A percentile compares a stretch with the other conserved stretches of the same genome.
These are phyloP conservation scores for Penicillium malachiteum DNA, from an alignment of 495 filamentous ascomycete species.

Conservation along the genomic window DNA sequence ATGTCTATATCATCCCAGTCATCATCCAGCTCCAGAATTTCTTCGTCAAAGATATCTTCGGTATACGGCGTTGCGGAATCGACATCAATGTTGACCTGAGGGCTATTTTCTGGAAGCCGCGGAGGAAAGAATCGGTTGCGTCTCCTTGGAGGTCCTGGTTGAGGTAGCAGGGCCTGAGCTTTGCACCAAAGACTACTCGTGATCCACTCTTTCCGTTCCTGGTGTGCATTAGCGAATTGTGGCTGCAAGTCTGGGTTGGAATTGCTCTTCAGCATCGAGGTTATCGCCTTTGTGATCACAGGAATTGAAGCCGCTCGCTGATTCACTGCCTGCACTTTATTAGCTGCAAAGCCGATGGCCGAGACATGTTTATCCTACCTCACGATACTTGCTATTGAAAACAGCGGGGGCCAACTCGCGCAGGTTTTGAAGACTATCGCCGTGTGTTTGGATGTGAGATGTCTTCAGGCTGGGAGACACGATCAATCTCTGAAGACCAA, in stretches of 20 bases:
- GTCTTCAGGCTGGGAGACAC: slow-evolving; percentile 5
- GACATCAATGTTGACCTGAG: background rate
- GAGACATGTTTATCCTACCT: slow-evolving; percentile 20
- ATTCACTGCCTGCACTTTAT: slow-evolving; percentile 30
- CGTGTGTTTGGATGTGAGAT: slow-evolving; percentile 4
- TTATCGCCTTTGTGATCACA: slow-evolving; percentile 34
- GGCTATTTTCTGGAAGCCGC: background rate
- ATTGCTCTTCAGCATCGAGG: slow-evolving; percentile 27
- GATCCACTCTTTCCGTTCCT: background rate
- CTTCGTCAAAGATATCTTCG: background rate
- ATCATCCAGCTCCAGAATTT: background rate
- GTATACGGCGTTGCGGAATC: background rate
- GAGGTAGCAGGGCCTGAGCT: background rate
- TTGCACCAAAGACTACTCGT: background rate
- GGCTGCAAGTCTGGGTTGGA: slow-evolving; percentile 2
- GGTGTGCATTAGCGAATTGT: background rate
- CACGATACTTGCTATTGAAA: slow-evolving; percentile 36
- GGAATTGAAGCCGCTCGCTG: slow-evolving; percentile 37
- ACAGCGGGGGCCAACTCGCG: slow-evolving; percentile 30
- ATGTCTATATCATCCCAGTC: background rate
- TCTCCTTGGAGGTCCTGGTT: background rate
- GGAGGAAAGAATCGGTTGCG: background rate
- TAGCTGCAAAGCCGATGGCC: background rate
- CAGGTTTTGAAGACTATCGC: slow-evolving; percentile 19
- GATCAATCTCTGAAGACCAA: slow-evolving; percentile 29